Conservation (phyloP, 306 rosid genomes). For the apple (Malus domestica) region DNA sequence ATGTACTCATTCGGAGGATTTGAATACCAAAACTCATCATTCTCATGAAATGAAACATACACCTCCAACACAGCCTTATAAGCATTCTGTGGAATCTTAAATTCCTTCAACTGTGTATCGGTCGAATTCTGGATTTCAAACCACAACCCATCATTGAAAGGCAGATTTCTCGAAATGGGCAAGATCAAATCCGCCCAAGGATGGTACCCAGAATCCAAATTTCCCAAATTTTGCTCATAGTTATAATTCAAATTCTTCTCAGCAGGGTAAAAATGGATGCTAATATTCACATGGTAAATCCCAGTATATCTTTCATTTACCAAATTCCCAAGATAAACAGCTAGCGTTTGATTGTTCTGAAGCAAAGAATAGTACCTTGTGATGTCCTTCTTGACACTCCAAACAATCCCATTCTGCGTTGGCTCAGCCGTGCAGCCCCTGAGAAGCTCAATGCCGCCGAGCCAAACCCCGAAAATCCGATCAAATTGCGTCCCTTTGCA, state of each 20-base stretch:
- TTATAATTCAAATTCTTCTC: background rate
- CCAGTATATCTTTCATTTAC: slow-evolving; percentile 67
- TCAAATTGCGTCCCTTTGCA: slow-evolving; percentile 76
- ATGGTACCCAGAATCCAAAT: slow-evolving; percentile 18
- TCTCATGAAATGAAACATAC: slow-evolving; percentile 88
- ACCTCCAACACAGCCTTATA: slow-evolving; percentile 88
- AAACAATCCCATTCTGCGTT: slow-evolving; percentile 58
- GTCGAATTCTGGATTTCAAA: slow-evolving; percentile 48
- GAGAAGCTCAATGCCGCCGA: slow-evolving; percentile 74
- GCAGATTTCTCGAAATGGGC: slow-evolving; percentile 64
- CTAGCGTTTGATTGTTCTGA: slow-evolving; percentile 46
- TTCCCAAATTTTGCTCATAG: slow-evolving; percentile 5
- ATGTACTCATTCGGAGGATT: slow-evolving; percentile 66
- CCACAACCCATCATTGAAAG: slow-evolving; percentile 77
- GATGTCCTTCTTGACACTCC: slow-evolving; percentile 79
- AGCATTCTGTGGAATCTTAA: slow-evolving; percentile 60
- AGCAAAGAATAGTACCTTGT: slow-evolving; percentile 73
- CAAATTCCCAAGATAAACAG: slow-evolving; percentile 68
- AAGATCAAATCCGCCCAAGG: slow-evolving; percentile 67
- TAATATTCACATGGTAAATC: slow-evolving; percentile 65
- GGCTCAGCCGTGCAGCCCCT: slow-evolving; percentile 94
- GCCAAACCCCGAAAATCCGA: slow-evolving; percentile 92
- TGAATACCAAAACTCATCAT: slow-evolving; percentile 76
- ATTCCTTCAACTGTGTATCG: slow-evolving; percentile 42
- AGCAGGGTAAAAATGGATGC: slow-evolving; percentile 55